Evolutionary conservation across 352 stramenopile genomes (phyloP).

Genomic region (Pythium insidiosum): DNA sequence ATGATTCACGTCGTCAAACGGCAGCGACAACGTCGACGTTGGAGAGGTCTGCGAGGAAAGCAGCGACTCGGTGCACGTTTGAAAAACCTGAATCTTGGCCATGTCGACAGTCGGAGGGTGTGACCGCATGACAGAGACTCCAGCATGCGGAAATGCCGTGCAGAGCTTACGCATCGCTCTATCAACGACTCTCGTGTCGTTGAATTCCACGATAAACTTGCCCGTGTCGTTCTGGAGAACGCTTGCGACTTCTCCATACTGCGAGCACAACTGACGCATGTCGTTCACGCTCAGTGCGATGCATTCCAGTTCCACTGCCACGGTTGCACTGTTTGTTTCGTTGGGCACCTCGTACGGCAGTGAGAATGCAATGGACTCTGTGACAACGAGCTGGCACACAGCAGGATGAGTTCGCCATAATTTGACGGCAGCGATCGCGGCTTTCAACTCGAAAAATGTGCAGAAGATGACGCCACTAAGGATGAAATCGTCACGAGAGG

Average conservation of each 20-base stretch:
- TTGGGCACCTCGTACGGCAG: constrained; percentile 60
- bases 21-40: constrained; percentile 57
- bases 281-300: constrained; percentile 21
- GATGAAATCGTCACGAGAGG: constrained; percentile 36
- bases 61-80: constrained; percentile 29
- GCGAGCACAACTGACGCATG: constrained; percentile 56
- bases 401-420: constrained; percentile 25
- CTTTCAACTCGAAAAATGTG: constrained; percentile 67
- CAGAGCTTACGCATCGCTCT: constrained; percentile 32
- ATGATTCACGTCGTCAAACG: too few relatives aligned
- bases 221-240: constrained; percentile 47
- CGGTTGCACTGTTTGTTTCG: constrained; percentile 51
- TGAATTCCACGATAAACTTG: constrained; percentile 71
- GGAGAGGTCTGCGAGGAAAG: constrained; percentile 21
- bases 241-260: constrained; percentile 64
- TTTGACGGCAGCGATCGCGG: constrained; percentile 49
- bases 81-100: constrained; percentile 55
- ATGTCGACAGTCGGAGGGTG: constrained; percentile 47
- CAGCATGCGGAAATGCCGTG: constrained; percentile 19
- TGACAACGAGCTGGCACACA: background rate
- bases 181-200: constrained; percentile 47
- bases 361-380: constrained; percentile 44
- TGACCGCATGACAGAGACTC: constrained; percentile 37
- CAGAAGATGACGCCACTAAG: constrained; percentile 54
- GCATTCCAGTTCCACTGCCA: constrained; percentile 37